phyloP scores from a whole-genome alignment of 352 stramenopile species.

The Pythium phragmitis region DNA sequence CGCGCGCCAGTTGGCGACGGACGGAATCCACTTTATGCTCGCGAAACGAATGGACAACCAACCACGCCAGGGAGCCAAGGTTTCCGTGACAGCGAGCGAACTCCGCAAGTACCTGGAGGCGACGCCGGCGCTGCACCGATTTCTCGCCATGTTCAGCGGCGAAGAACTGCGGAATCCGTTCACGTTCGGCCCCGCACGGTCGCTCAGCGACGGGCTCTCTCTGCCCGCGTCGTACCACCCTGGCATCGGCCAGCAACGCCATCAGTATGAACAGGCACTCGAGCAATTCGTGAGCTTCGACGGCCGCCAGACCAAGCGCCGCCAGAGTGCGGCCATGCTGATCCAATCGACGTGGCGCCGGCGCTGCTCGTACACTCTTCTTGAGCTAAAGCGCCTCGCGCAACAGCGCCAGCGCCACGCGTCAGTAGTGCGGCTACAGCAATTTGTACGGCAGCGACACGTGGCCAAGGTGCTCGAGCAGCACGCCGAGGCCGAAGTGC shows the following conservation, averaged over 20 bases:
- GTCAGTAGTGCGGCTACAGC: slow-evolving; percentile 47
- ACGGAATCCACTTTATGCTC: slow-evolving; percentile 22
- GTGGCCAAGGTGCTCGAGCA: slow-evolving; percentile 50
- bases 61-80: neutral
- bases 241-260: slow-evolving; percentile 28
- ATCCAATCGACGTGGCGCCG: slow-evolving; percentile 73
- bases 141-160: slow-evolving; percentile 54
- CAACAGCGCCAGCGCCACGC: slow-evolving; percentile 41
- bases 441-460: slow-evolving; percentile 48
- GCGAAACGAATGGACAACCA: neutral
- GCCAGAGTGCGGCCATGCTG: slow-evolving; percentile 40
- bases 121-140: slow-evolving; percentile 38
- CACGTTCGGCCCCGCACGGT: slow-evolving; percentile 31
- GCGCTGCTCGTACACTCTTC: slow-evolving; percentile 35
- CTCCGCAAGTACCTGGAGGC: slow-evolving; percentile 35
- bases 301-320: slow-evolving; percentile 34
- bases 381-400: slow-evolving; percentile 28
- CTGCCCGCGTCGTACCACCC: slow-evolving; percentile 17
- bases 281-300: slow-evolving; percentile 53
- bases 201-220: slow-evolving; percentile 13
- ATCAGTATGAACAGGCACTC: slow-evolving; percentile 47
- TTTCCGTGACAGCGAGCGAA: slow-evolving; percentile 22
- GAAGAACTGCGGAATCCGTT: slow-evolving; percentile 68
- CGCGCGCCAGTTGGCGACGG: slow-evolving; percentile 26
- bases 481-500: slow-evolving; percentile 47